Conservation (phyloP, 129 eudicot genomes). For the Solidago caesia region DNA sequence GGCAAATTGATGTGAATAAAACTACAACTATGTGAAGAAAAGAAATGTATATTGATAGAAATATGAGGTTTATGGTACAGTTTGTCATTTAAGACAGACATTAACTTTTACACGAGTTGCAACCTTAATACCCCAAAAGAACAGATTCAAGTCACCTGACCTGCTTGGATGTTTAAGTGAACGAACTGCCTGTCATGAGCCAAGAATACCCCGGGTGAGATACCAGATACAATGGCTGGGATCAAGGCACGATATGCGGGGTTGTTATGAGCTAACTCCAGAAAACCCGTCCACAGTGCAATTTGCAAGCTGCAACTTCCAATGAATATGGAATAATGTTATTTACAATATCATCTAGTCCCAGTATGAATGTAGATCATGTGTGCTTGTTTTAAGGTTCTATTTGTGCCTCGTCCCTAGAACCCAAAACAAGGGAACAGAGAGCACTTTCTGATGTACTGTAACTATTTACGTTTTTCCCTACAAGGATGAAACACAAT, state of each 20-base stretch:
- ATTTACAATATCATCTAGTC: background rate
- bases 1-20: background rate
- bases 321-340: background rate
- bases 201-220: background rate
- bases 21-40: background rate
- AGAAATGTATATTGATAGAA: background rate
- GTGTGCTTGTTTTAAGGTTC: background rate
- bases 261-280: background rate
- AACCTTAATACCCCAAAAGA: background rate
- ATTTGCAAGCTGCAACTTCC: background rate
- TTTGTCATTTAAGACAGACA: background rate
- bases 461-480: conserved; percentile 18
- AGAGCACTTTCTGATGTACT: conserved; percentile 19
- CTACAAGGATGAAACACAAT: conserved; percentile 6
- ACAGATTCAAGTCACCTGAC: background rate
- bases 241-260: too few species aligned
- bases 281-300: background rate
- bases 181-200: background rate
- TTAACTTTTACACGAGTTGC: background rate
- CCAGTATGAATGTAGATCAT: conserved; percentile 19
- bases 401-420: conserved; percentile 21
- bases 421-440: conserved; percentile 21
- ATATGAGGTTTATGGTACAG: background rate
- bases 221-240: background rate
- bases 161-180: background rate